Evolutionary conservation across 306 rosid species (phyloP).

Genomic region (Spatholobus suberectus): DNA sequence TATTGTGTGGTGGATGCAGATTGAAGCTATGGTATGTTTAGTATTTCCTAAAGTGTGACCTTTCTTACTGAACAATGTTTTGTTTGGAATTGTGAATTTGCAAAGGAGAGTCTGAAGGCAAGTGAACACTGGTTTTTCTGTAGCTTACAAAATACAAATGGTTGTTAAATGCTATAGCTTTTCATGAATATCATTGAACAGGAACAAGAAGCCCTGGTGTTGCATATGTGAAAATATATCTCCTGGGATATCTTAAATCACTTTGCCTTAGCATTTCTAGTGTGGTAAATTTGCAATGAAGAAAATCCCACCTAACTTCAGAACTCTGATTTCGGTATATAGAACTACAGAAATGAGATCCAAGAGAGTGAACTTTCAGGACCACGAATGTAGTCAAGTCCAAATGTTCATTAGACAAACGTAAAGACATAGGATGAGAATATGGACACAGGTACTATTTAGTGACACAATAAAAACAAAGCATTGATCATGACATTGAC

Average conservation of each 20-base stretch:
- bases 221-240: too few relatives aligned
- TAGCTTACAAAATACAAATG: too few relatives aligned
- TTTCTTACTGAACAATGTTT: conserved; percentile 44
- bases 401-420: neutral
- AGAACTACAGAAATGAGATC: neutral
- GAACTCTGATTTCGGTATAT: neutral
- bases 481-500: neutral
- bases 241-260: too few relatives aligned
- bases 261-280: neutral
- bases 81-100: conserved; percentile 70
- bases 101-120: conserved; percentile 84
- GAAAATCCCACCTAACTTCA: neutral
- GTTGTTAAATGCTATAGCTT: neutral
- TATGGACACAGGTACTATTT: neutral
- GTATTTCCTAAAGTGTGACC: conserved; percentile 19
- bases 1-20: conserved; percentile 27
- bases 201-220: neutral
- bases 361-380: neutral
- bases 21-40: conserved; percentile 36
- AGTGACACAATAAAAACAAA: neutral
- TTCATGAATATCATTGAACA: neutral
- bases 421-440: neutral
- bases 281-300: neutral
- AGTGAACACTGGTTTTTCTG: conserved; percentile 44
- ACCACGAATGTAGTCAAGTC: neutral